Conservation (phyloP, 139 green algal species). For the Chlorella sp. region DNA sequence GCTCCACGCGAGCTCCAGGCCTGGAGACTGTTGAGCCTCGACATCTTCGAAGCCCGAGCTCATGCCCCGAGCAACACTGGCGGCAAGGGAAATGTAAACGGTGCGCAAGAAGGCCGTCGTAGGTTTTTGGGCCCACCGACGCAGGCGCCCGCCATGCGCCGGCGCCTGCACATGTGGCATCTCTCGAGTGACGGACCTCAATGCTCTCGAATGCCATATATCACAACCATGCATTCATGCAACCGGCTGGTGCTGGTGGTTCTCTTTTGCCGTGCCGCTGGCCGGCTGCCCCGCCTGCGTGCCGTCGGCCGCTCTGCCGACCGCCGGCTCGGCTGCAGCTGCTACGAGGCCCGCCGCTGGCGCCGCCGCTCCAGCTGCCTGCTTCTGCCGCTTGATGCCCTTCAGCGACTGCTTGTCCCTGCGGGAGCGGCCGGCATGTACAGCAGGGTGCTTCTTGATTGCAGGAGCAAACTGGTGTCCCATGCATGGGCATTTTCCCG, state of each 20-base stretch:
- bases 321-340: not conserved
- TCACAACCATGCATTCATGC: not conserved
- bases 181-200: too few relatives aligned
- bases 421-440: not conserved
- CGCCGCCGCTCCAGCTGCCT: not conserved
- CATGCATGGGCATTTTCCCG: too few relatives aligned
- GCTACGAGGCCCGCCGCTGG: not conserved
- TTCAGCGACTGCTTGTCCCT: constrained; percentile 51
- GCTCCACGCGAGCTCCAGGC: not conserved
- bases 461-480: too few relatives aligned
- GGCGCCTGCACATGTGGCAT: not conserved
- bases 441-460: too few relatives aligned
- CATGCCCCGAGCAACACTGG: too few relatives aligned
- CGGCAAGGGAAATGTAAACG: too few relatives aligned
- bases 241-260: too few relatives aligned
- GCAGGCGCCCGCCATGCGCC: not conserved
- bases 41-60: not conserved
- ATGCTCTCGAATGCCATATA: too few relatives aligned
- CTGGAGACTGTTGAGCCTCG: not conserved
- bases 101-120: not conserved
- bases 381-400: constrained; percentile 44
- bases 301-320: not conserved
- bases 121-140: not conserved
- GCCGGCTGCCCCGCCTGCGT: not conserved
- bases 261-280: too few relatives aligned